Base-by-base conservation (phyloP, 768 basidiomycete species). In the Boletus coccyginus region DNA sequence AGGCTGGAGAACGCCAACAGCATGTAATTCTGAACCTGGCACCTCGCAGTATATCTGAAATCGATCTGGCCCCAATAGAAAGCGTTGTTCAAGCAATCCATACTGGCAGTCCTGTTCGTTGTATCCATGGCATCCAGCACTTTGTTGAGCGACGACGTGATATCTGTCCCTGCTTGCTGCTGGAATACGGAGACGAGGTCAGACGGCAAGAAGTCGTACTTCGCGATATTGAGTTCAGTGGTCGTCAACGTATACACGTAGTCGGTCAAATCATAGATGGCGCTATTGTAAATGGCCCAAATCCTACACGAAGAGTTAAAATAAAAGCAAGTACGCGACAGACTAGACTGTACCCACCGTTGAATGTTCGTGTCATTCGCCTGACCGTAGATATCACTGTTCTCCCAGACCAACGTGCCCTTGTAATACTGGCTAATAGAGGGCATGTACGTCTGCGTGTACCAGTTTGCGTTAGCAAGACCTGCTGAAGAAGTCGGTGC, bases 181-280 rank as follows among this genome's bases (percentile, higher is more conserved):
- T 81, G 74, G 70, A 84, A 88, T 6, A 86, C 66, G 35, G 72
- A 62, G 8, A 81, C 77, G 46, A 90, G 66, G 53, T 68, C 63
- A 13, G 65, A 42, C 57, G 86, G 75, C 24, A 90, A 60, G 74
- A 86, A 90, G 19, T 65, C 44, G 73, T 82, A 87, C 52, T 74
- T 63, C 7, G 77, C 66, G 36, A 73, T 67, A 21, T 74, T 74
- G 47, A 72, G 74, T 43, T 72, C 74, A 53, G 78, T 78, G 39
- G 71, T 73, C n/a, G 67, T 59, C 62, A 80, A 64, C 0, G 87
- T 88, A 64, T 82, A 78, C 61, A 88, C 74, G 66, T 90, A 90
- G 69, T 88, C 83, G 12, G 83, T 81, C 33, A 88, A 63, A 62
- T 88, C 86, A 68, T 84, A 90, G 33, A 90, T 69, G 33, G 69